These are phyloP conservation scores for Penicillium daleae DNA, from an alignment of 495 filamentous ascomycete species.

Conservation along the genomic window DNA sequence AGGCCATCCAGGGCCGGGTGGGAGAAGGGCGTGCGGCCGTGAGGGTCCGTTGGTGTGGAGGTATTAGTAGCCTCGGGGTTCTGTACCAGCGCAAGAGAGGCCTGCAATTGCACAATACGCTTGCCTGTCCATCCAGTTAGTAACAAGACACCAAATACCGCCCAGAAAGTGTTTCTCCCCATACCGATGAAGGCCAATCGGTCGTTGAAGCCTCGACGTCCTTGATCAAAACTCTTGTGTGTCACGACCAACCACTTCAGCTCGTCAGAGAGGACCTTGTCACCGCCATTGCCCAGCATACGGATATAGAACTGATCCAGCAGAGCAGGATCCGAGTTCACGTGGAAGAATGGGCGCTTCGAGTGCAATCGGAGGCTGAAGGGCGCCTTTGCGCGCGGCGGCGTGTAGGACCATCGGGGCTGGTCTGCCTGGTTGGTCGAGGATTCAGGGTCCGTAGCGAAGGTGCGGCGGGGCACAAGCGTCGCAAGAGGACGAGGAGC, in stretches of 20 bases:
- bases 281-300: conserved; percentile 71
- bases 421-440: conserved; percentile 42
- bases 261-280: conserved; percentile 78
- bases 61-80: conserved; percentile 34
- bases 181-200: conserved; percentile 87
- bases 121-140: conserved; percentile 59
- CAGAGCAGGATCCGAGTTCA: conserved; percentile 73
- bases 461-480: conserved; percentile 29
- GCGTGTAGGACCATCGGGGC: conserved; percentile 85
- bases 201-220: conserved; percentile 90
- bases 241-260: conserved; percentile 97
- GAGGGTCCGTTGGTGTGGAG: conserved; percentile 30
- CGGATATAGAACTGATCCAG: conserved; percentile 75
- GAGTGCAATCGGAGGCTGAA: conserved; percentile 54
- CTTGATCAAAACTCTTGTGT: conserved; percentile 98
- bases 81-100: conserved; percentile 70
- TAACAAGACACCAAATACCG: background rate
- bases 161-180: conserved; percentile 24
- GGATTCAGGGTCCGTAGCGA: conserved; percentile 31
- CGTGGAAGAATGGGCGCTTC: conserved; percentile 56
- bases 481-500: conserved; percentile 22
- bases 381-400: conserved; percentile 75
- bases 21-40: conserved; percentile 66
- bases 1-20: conserved; percentile 75
- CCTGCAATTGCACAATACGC: conserved; percentile 77